These are phyloP conservation scores for Fusarium verticillioides DNA, from an alignment of 2,329 filamentous ascomycete species.

Conservation along the genomic window DNA sequence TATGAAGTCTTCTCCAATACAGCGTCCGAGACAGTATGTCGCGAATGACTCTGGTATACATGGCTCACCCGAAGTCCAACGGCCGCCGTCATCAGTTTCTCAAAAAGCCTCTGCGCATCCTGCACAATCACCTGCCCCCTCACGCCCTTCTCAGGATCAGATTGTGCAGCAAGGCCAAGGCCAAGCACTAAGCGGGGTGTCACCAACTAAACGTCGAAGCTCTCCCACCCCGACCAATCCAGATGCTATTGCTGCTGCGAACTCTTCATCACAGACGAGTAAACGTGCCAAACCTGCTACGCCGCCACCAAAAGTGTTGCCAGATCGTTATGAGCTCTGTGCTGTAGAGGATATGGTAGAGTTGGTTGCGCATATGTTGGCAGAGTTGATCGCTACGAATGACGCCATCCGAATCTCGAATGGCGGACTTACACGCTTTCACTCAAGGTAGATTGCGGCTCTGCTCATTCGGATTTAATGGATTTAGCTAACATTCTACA, in stretches of 20 bases:
- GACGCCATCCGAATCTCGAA: constrained; percentile 81
- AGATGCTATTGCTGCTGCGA: constrained; percentile 44
- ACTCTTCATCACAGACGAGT: constrained; percentile 47
- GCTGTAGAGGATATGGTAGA: constrained; percentile 87
- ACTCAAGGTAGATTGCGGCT: constrained; percentile 75
- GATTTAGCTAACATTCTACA: constrained; percentile 47
- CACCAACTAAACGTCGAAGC: constrained; percentile 50
- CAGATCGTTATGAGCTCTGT: constrained; percentile 83
- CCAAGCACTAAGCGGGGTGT: constrained; percentile 41
- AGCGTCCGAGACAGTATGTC: constrained; percentile 39
- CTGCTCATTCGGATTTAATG: neutral
- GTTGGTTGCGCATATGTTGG: constrained; percentile 93
- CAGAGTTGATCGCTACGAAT: constrained; percentile 93
- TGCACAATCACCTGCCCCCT: constrained; percentile 35
- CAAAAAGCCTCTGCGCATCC: constrained; percentile 37
- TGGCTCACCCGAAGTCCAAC: constrained; percentile 35
- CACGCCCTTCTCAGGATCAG: constrained; percentile 30
- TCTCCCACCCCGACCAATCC: constrained; percentile 43
- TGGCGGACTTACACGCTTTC: constrained; percentile 90
- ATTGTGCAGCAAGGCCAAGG: constrained; percentile 18
- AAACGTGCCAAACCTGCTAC: constrained; percentile 66
- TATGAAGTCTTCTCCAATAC: constrained; percentile 44
- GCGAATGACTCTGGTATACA: constrained; percentile 40
- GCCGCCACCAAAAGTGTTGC: constrained; percentile 68
- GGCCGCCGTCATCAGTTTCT: constrained; percentile 32